A percentile compares a stretch with the other conserved stretches of the same genome.
Evolutionary conservation across 768 basidiomycete genomes (phyloP).

Genomic region (Panellus pusillus): DNA sequence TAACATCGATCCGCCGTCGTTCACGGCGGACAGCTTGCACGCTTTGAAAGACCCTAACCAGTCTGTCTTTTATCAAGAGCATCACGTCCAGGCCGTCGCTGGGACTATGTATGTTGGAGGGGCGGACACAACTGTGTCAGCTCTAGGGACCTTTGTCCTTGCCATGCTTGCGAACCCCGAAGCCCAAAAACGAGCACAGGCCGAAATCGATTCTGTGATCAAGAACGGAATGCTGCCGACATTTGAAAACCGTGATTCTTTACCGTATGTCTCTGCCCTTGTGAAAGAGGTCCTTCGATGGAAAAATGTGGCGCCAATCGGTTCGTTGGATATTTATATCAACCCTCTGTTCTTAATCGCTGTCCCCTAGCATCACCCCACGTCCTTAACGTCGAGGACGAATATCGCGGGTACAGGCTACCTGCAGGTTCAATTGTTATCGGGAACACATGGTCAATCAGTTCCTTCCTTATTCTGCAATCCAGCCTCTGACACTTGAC

Average conservation of each 20-base stretch:
- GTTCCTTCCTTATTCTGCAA: no score
- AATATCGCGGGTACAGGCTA: conserved; percentile 29
- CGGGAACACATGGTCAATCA: conserved; percentile 26
- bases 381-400: conserved; percentile 22
- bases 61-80: not conserved
- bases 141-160: conserved; percentile 24
- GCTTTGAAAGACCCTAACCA: not conserved
- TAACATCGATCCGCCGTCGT: not conserved
- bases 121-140: conserved; percentile 2
- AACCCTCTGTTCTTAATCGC: not conserved
- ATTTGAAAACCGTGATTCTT: conserved; percentile 19
- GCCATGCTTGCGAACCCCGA: conserved; percentile 31
- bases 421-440: conserved; percentile 32
- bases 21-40: not conserved
- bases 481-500: no score
- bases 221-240: conserved; percentile 29
- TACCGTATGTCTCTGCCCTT: conserved; percentile 28
- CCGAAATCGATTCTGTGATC: conserved; percentile 29
- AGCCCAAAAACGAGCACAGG: conserved; percentile 28
- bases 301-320: not conserved
- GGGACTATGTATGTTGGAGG: not conserved
- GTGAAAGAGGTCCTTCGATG: conserved; percentile 30
- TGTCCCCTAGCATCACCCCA: conserved; percentile 5
- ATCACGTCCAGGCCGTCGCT: not conserved
- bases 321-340: not conserved